phyloP scores from a whole-genome alignment of 768 basidiomycete genomes.

The Crassisporium funariophilum region DNA sequence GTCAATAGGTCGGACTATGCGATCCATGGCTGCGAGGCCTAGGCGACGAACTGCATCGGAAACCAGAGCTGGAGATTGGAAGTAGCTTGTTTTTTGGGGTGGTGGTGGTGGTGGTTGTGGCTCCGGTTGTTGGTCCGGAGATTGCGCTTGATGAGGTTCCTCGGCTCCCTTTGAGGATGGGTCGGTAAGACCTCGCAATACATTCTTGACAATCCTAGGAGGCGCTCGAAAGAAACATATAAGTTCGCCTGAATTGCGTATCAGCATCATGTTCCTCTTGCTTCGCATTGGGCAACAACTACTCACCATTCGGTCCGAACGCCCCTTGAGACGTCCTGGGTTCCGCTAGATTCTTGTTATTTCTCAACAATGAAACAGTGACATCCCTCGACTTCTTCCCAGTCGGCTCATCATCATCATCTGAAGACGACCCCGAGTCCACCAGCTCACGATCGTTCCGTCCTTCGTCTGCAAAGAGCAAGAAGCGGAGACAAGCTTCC shows the following conservation, averaged over 20 bases:
- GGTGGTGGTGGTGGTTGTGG: slow-evolving; percentile 20
- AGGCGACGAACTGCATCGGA: slow-evolving; percentile 75
- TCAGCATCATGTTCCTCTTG: not conserved
- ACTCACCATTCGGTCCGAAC: slow-evolving; percentile 85
- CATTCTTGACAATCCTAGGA: slow-evolving; percentile 68
- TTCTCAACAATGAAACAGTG: slow-evolving; percentile 56
- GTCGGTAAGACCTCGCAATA: slow-evolving; percentile 49
- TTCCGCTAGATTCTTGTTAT: slow-evolving; percentile 79
- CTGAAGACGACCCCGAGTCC: slow-evolving; percentile 68
- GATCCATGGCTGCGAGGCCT: slow-evolving; percentile 62
- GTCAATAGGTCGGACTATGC: slow-evolving; percentile 39
- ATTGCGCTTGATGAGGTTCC: slow-evolving; percentile 8
- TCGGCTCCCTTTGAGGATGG: slow-evolving; percentile 38
- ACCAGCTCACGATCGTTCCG: slow-evolving; percentile 39
- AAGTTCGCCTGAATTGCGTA: slow-evolving; percentile 62
- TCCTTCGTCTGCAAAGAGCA: slow-evolving; percentile 71
- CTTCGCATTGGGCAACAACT: not conserved
- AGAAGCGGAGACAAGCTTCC: slow-evolving; percentile 79
- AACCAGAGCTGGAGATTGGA: slow-evolving; percentile 68
- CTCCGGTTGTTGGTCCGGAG: slow-evolving; percentile 10
- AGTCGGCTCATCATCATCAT: slow-evolving; percentile 58
- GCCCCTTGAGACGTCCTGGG: slow-evolving; percentile 85
- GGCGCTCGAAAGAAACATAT: slow-evolving; percentile 85
- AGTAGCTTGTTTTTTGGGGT: slow-evolving; percentile 34
- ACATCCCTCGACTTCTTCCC: slow-evolving; percentile 46